Conservation (phyloP, 208 protist species). For the Leishmania tropica region DNA sequence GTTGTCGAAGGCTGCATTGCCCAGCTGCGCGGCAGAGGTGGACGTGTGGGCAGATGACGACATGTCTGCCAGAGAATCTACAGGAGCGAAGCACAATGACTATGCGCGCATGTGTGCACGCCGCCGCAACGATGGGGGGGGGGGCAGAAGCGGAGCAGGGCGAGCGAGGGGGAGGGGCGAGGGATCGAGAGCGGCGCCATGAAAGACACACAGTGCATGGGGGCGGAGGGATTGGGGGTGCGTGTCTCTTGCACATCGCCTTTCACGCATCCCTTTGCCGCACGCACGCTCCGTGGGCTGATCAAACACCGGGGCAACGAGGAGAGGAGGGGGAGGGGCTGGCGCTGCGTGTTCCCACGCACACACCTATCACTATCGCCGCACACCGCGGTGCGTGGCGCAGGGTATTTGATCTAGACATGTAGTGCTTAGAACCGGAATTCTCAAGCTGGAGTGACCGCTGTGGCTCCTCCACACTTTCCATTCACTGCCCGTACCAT, state of each 20-base stretch:
- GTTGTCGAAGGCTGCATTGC: slow-evolving; percentile 71
- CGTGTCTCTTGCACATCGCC: not conserved
- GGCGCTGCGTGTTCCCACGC: not conserved
- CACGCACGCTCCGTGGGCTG: not conserved
- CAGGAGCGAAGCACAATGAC: not conserved
- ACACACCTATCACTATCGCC: not conserved
- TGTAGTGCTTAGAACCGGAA: not conserved
- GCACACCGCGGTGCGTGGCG: not conserved
- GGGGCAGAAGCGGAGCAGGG: not conserved
- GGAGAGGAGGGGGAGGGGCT: not conserved
- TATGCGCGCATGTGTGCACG: not conserved
- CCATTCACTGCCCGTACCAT: not conserved
- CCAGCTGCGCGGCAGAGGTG: slow-evolving; percentile 46
- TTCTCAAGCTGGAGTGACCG: not conserved
- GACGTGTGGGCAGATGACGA: slow-evolving; percentile 10
- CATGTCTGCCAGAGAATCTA: slow-evolving; percentile 9
- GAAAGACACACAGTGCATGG: not conserved
- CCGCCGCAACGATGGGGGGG: not conserved
- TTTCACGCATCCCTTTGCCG: not conserved
- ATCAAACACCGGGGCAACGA: not conserved
- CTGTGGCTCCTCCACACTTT: not conserved
- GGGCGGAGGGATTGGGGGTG: not conserved
- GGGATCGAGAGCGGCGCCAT: not conserved
- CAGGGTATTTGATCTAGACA: not conserved
- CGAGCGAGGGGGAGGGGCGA: too few species aligned